These are phyloP conservation scores for Cyamopsis tetragonoloba DNA, from an alignment of 306 rosid species.

Conservation along the genomic window DNA sequence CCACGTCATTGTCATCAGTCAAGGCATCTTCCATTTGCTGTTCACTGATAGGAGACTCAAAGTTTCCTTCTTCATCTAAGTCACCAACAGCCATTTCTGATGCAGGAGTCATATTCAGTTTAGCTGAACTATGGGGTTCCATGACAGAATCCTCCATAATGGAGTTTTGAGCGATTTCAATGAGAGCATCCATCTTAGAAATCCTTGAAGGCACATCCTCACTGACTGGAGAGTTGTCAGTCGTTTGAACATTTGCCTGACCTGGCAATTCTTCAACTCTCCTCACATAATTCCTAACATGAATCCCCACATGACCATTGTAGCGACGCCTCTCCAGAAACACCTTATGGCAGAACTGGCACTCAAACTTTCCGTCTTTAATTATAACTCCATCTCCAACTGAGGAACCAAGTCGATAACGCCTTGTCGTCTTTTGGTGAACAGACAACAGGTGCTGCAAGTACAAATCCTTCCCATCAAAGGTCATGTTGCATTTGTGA, in stretches of 20 bases:
- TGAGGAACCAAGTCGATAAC: slow-evolving; percentile 83
- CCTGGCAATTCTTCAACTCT: slow-evolving; percentile 54
- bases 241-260: slow-evolving; percentile 28
- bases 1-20: slow-evolving; percentile 25
- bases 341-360: slow-evolving; percentile 93
- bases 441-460: slow-evolving; percentile 72
- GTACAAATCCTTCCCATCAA: slow-evolving; percentile 70
- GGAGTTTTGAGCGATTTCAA: slow-evolving; percentile 86
- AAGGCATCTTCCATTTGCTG: slow-evolving; percentile 39
- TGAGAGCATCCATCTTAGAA: slow-evolving; percentile 84
- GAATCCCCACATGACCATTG: slow-evolving; percentile 89
- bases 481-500: slow-evolving; percentile 74
- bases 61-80: slow-evolving; percentile 28
- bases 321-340: slow-evolving; percentile 81
- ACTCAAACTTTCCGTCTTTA: slow-evolving; percentile 83
- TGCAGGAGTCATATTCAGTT: slow-evolving; percentile 12
- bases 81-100: slow-evolving; percentile 30
- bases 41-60: slow-evolving; percentile 35
- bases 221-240: slow-evolving; percentile 43
- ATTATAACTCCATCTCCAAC: slow-evolving; percentile 92
- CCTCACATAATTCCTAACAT: slow-evolving; percentile 81
- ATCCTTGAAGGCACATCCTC: slow-evolving; percentile 53
- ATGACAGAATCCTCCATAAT: slow-evolving; percentile 55
- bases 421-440: slow-evolving; percentile 79
- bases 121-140: slow-evolving; percentile 33